phyloP scores from a whole-genome alignment of 139 green algal species.

The Volvox reticuliferus region DNA sequence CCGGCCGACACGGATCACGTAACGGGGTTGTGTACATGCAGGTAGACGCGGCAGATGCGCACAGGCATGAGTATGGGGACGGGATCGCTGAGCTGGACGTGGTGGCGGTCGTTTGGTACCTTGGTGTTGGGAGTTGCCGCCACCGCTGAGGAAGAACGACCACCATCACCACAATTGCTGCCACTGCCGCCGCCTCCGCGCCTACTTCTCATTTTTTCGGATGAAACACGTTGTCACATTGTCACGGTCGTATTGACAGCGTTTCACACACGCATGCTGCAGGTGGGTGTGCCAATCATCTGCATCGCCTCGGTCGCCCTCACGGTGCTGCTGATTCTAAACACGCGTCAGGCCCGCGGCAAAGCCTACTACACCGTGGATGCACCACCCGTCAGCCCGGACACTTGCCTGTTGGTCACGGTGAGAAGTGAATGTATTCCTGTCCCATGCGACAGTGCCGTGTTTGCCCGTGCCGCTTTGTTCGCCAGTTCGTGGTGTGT shows the following conservation, averaged over 20 bases:
- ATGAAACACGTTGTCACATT: no score
- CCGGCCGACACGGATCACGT: not conserved
- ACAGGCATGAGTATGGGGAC: not conserved
- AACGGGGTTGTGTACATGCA: conserved; percentile 35
- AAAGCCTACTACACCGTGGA: conserved; percentile 25
- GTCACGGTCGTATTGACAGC: no score
- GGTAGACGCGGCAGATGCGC: not conserved
- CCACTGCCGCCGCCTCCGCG: no score
- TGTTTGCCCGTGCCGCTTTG: not conserved
- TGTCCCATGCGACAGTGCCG: not conserved
- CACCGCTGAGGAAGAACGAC: no score
- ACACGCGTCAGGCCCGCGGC: conserved; percentile 12
- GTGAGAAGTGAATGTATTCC: not conserved
- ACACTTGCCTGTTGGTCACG: conserved; percentile 31
- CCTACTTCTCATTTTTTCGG: no score
- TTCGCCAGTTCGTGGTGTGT: no score
- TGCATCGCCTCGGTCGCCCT: not conserved
- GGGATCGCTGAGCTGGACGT: no score
- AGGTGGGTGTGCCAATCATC: conserved; percentile 29
- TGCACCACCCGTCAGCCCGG: conserved; percentile 14
- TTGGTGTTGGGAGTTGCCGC: no score
- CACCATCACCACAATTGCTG: no score
- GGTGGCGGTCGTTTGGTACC: no score
- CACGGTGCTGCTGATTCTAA: not conserved
- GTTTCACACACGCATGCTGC: not conserved